These are phyloP conservation scores for Didymella sp. DNA, from an alignment of 2,329 filamentous ascomycete species.

Conservation along the genomic window DNA sequence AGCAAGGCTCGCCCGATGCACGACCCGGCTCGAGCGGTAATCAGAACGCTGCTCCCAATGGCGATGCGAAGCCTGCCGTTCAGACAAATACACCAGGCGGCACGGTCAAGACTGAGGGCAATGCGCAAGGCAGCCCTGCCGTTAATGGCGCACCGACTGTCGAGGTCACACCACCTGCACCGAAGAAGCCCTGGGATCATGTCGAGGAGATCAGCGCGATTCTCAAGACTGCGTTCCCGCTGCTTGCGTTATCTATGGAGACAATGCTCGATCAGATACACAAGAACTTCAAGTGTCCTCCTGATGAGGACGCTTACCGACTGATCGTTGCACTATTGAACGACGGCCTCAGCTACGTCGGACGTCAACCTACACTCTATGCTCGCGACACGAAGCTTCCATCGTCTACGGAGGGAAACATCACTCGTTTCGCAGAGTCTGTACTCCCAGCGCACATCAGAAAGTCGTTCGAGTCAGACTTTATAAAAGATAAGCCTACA, in stretches of 20 bases:
- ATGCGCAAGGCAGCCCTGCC: conserved; percentile 44
- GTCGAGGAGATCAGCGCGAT: conserved; percentile 95
- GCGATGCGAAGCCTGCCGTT: conserved; percentile 60
- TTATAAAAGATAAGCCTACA: conserved; percentile 91
- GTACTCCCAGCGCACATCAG: conserved; percentile 94
- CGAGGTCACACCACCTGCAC: conserved; percentile 35
- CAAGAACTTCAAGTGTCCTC: conserved; percentile 98
- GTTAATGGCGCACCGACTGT: conserved; percentile 29
- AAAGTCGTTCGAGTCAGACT: conserved; percentile 96
- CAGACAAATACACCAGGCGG: conserved; percentile 52
- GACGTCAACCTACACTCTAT: conserved; percentile 83
- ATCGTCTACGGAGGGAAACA: conserved; percentile 89
- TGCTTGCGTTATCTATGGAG: conserved; percentile 97
- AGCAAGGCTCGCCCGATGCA: conserved; percentile 47
- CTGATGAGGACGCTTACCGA: conserved; percentile 96
- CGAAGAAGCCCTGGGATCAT: conserved; percentile 90
- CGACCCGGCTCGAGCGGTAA: conserved; percentile 43
- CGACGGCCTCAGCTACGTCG: conserved; percentile 91
- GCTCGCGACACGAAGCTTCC: conserved; percentile 92
- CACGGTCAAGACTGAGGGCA: conserved; percentile 50
- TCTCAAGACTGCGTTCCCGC: conserved; percentile 94
- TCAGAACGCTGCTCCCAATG: conserved; percentile 43
- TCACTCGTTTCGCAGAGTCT: conserved; percentile 94
- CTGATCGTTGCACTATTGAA: conserved; percentile 97
- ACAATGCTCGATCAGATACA: conserved; percentile 99